A percentile compares a stretch with the other conserved stretches of the same genome.
phyloP scores from a whole-genome alignment of 768 basidiomycete species.

The Clitopilus hobsonii region DNA sequence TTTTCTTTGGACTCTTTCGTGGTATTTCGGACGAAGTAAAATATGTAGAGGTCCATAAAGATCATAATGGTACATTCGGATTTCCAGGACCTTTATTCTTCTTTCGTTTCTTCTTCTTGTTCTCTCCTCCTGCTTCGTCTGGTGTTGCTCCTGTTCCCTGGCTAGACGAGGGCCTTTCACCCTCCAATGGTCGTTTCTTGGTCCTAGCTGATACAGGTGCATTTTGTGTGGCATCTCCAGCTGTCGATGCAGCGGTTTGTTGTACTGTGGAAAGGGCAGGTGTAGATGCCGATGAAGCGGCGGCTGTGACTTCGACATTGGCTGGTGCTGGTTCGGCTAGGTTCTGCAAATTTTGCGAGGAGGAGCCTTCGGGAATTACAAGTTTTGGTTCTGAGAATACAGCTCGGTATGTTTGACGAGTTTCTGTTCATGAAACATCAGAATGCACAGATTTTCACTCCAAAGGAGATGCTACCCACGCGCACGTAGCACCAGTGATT shows the following conservation, averaged over 20 bases:
- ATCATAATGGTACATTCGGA: neutral
- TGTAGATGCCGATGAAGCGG: neutral
- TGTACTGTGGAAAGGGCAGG: neutral
- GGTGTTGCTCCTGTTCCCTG: neutral
- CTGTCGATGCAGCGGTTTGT: neutral
- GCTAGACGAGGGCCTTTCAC: conserved; percentile 4
- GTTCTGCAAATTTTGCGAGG: neutral
- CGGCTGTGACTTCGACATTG: neutral
- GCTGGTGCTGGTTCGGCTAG: neutral
- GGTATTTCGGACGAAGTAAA: neutral
- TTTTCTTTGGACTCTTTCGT: neutral
- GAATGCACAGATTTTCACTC: neutral
- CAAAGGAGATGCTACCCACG: conserved; percentile 43
- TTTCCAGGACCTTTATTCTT: conserved; percentile 13
- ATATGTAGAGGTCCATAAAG: neutral
- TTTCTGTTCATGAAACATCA: conserved; percentile 42
- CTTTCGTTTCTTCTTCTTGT: conserved; percentile 26
- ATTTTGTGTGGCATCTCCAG: neutral
- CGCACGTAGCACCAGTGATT: conserved; percentile 67
- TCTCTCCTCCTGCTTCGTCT: conserved; percentile 7
- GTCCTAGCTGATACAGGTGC: neutral
- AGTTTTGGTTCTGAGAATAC: conserved; percentile 72
- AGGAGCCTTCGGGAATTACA: conserved; percentile 41
- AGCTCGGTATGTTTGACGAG: conserved; percentile 76
- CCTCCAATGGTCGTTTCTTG: conserved; percentile 21